phyloP scores from a whole-genome alignment of 345 rosid species.

The Bruguiera gymnorhiza region DNA sequence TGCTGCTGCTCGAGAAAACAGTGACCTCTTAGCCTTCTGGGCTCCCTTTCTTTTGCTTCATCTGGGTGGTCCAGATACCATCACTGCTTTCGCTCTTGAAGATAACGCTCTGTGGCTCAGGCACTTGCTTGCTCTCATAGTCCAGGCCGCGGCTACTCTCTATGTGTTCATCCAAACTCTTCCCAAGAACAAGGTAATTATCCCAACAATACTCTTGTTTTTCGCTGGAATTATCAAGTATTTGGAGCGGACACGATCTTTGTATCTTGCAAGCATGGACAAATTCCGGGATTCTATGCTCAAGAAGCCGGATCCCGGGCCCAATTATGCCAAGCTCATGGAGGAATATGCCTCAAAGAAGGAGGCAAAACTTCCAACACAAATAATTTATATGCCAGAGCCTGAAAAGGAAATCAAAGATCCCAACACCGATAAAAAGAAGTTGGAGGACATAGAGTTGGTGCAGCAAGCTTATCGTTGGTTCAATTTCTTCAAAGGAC shows the following conservation, averaged over 20 bases:
- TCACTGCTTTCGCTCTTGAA: constrained; percentile 62
- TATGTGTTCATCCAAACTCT: constrained; percentile 44
- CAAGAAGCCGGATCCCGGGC: constrained; percentile 54
- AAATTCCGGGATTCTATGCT: constrained; percentile 57
- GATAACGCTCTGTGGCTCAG: constrained; percentile 69
- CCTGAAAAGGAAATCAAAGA: constrained; percentile 35
- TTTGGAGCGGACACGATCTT: constrained; percentile 52
- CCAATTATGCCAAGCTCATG: constrained; percentile 63
- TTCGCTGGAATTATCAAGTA: constrained; percentile 55
- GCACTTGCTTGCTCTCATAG: constrained; percentile 44
- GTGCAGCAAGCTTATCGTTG: constrained; percentile 35
- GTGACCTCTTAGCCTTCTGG: constrained; percentile 58
- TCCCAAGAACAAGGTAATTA: constrained; percentile 23
- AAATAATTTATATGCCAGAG: constrained; percentile 39
- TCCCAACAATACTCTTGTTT: constrained; percentile 40
- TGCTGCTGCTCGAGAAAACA: constrained; percentile 12
- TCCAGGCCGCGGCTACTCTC: constrained; percentile 40
- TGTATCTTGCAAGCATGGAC: constrained; percentile 55
- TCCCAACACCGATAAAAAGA: neutral
- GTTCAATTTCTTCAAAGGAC: constrained; percentile 48
- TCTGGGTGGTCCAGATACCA: constrained; percentile 67
- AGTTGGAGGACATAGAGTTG: constrained; percentile 18
- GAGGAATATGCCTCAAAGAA: constrained; percentile 50
- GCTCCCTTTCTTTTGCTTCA: constrained; percentile 64
- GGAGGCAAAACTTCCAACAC: constrained; percentile 40